These are phyloP conservation scores for Amborella trichopoda DNA, from an alignment of 164 flowering plant species.

Conservation along the genomic window DNA sequence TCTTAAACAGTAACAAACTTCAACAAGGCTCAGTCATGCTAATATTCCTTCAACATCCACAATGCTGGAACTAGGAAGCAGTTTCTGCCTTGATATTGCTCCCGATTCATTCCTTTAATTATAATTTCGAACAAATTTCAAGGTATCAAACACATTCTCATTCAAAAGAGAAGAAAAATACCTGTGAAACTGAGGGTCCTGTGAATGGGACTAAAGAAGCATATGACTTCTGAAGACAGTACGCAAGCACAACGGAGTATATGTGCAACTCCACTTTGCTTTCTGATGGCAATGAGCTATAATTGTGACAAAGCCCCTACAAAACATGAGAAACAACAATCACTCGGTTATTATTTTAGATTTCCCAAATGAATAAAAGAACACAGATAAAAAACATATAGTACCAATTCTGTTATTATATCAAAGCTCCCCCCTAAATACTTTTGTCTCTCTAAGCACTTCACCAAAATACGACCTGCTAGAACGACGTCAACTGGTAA, in stretches of 20 bases:
- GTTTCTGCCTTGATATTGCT: no score
- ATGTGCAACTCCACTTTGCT: constrained; percentile 61
- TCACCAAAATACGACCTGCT: constrained; percentile 62
- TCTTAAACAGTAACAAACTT: no score
- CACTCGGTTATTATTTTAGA: no score
- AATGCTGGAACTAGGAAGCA: no score
- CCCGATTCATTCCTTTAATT: no score
- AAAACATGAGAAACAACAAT: no score
- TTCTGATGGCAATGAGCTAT: constrained; percentile 28
- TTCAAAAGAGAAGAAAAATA: constrained; percentile 6
- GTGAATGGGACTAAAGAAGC: constrained; percentile 25
- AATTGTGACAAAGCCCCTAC: constrained; percentile 68
- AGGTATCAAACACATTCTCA: no score
- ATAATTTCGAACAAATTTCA: no score
- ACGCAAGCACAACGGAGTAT: constrained; percentile 41
- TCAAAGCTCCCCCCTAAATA: constrained; percentile 8
- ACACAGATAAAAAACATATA: constrained; percentile 5
- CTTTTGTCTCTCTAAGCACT: constrained; percentile 24
- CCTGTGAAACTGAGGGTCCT: constrained; percentile 42
- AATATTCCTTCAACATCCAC: no score
- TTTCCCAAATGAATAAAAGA: no score
- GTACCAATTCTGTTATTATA: constrained; percentile 30
- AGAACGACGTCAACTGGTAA: constrained; percentile 68
- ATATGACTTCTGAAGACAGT: constrained; percentile 42
- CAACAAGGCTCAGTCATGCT: no score